Evolutionary conservation across 345 rosid genomes (phyloP), one percentile per base, ranked within the genome.

Genomic region (Lagerstroemia speciosa): DNA sequence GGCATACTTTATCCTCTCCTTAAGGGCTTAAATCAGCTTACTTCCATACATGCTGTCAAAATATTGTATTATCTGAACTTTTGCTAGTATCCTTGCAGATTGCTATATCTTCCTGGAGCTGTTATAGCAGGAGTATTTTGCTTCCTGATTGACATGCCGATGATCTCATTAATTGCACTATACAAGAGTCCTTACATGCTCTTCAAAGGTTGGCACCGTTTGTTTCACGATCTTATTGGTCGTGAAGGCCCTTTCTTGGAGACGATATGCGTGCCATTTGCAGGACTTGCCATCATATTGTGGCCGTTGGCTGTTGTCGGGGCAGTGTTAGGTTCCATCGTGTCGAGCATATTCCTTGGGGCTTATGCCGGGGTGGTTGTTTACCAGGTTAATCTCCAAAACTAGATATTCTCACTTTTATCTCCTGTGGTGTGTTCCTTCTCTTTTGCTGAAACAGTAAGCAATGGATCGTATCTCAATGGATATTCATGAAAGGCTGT

Each of bases 201-300:
- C 62, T 85, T 91, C 71, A 91, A 92, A 75, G 99, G 99, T 33
- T 94, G 98, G 99, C 88, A 82, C 68, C 96, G 96, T 62, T 69
- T 94, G 78, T 88, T 88, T 79, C 96, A 87, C 17, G 99, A 94
- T 66, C 87, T 94, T 14, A 81, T 86, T 33, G 99, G 99, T 36
- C 87, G 99, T 50, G 96, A 94, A 87, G 99, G 99, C 50, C 99
- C 99, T 57, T 94, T 91, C 81, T 79, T 94, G 83, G 99, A 91
- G 83, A 91, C 98, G 6, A 87, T 94, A 78, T 94, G 99, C 52
- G 98, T 94, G 48, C 99, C 99, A 73, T 86, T 91, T 16, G 99
- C 98, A 33, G 99, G 98, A 62, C 99, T 94, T 22, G 92, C 79
- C 17, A 91, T 94, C 76, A 72, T 94, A 71, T 87, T 94, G 40